Percentiles rank a stretch among this genome's conserved stretches.
Evolutionary conservation across 371 early-diverging fungal genomes (phyloP).

Genomic region (Haplosporangium sp.): DNA sequence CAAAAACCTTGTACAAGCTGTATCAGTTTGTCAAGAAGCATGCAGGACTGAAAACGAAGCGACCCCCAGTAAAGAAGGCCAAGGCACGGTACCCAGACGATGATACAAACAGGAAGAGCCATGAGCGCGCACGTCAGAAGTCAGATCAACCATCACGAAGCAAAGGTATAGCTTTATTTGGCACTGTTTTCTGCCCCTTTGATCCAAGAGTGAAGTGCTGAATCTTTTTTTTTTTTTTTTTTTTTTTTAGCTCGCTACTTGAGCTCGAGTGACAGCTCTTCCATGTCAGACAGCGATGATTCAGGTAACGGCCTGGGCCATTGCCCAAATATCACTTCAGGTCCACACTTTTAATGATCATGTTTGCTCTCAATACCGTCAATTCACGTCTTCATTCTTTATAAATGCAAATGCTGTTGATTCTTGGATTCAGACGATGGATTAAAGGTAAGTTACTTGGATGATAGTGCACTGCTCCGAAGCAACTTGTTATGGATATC

Average conservation of each 20-base stretch:
- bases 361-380: too few species aligned
- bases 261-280: constrained; percentile 66
- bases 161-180: constrained; percentile 24
- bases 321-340: constrained; percentile 64
- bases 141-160: constrained; percentile 56
- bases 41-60: constrained; percentile 31
- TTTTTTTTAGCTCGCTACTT: constrained; percentile 28
- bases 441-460: too few species aligned
- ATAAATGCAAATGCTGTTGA: too few species aligned
- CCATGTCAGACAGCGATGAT: constrained; percentile 80
- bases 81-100: constrained; percentile 63
- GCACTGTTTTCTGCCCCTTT: not conserved
- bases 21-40: constrained; percentile 85
- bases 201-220: not conserved
- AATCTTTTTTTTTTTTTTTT: not conserved
- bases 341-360: constrained; percentile 6
- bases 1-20: constrained; percentile 83
- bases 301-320: constrained; percentile 63
- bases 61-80: constrained; percentile 52
- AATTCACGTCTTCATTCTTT: too few species aligned
- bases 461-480: too few species aligned
- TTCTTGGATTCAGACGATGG: too few species aligned
- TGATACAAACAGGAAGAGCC: constrained; percentile 65
- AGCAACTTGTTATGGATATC: too few species aligned
- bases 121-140: constrained; percentile 72